Conservation (phyloP, 129 eudicot genomes). For the Lactuca sativa region DNA sequence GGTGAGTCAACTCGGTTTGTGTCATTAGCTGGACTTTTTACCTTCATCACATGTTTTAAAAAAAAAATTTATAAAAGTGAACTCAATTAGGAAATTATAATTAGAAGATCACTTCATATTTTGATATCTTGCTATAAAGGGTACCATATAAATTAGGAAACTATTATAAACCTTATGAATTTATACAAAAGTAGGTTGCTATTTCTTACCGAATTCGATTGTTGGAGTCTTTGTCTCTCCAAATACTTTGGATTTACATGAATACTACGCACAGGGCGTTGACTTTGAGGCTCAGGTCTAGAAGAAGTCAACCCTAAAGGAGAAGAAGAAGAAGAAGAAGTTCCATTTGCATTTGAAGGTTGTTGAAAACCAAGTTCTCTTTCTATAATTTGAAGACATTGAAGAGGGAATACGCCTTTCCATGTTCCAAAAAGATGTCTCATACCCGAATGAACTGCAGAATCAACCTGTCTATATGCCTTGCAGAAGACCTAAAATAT, state of each 20-base stretch:
- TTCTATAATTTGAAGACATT: conserved; percentile 71
- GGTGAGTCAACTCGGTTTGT: conserved; percentile 39
- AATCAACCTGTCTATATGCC: conserved; percentile 87
- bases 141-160: too few species aligned
- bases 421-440: conserved; percentile 97
- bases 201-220: conserved; percentile 64
- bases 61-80: too few species aligned
- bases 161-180: too few species aligned
- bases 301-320: conserved; percentile 49
- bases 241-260: conserved; percentile 95
- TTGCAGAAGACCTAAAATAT: conserved; percentile 89
- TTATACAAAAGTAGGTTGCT: not conserved
- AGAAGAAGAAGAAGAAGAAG: conserved; percentile 33
- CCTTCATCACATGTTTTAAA: conserved; percentile 61
- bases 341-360: conserved; percentile 50
- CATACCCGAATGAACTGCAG: conserved; percentile 67
- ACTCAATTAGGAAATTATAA: too few species aligned
- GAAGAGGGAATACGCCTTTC: conserved; percentile 88
- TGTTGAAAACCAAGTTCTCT: conserved; percentile 72
- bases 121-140: too few species aligned
- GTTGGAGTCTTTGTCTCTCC: conserved; percentile 78
- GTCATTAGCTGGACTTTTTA: conserved; percentile 44
- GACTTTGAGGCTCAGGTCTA: conserved; percentile 54
- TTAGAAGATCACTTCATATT: too few species aligned
- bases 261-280: conserved; percentile 75